These are phyloP conservation scores for Epichloe aotearoae DNA, from an alignment of 2,329 filamentous ascomycete genomes.

Conservation along the genomic window DNA sequence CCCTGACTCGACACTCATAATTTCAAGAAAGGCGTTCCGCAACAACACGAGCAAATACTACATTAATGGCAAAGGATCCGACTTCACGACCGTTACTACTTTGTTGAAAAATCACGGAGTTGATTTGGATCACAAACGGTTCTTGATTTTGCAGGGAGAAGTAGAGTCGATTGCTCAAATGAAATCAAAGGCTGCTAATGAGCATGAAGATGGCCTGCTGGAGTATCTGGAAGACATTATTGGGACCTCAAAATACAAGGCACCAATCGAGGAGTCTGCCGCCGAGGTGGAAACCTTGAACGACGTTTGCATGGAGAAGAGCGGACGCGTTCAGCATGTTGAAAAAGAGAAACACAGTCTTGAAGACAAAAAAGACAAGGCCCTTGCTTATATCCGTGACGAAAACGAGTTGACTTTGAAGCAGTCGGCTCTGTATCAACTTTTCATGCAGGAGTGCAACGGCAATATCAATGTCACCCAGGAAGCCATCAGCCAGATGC, in stretches of 20 bases:
- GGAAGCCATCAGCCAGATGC: conserved; percentile 83
- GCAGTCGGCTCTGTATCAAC: conserved; percentile 82
- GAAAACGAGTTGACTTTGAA: conserved; percentile 88
- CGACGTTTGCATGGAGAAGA: conserved; percentile 91
- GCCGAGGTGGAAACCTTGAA: conserved; percentile 84
- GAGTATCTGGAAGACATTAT: conserved; percentile 99
- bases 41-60: conserved; percentile 99
- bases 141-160: conserved; percentile 92
- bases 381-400: conserved; percentile 73
- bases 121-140: conserved; percentile 95
- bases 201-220: conserved; percentile 89
- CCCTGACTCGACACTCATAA: conserved; percentile 70
- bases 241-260: conserved; percentile 96
- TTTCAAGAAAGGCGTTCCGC: conserved; percentile 88
- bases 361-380: conserved; percentile 90
- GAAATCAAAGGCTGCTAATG: conserved; percentile 90
- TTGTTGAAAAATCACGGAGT: conserved; percentile 79
- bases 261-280: conserved; percentile 88
- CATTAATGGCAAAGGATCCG: conserved; percentile 80
- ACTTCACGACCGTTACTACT: conserved; percentile 82
- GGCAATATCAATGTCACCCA: conserved; percentile 82
- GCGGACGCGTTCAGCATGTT: conserved; percentile 86
- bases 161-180: conserved; percentile 98
- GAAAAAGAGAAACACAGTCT: conserved; percentile 91
- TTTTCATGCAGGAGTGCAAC: conserved; percentile 76